These are phyloP conservation scores for Apophysomyces elegans DNA, from an alignment of 371 early-diverging fungal genomes.

Conservation along the genomic window DNA sequence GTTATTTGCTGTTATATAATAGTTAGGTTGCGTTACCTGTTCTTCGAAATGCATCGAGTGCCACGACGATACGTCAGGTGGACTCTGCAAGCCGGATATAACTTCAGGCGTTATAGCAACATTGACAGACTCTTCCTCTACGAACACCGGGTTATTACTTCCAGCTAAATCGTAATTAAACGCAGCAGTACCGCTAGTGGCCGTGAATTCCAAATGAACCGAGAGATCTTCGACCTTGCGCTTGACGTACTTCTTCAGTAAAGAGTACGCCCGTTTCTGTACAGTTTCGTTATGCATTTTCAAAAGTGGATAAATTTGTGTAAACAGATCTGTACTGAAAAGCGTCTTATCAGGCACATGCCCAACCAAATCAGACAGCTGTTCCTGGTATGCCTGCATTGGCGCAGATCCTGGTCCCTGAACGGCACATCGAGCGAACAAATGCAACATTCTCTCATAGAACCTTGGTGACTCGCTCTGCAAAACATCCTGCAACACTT, in stretches of 20 bases:
- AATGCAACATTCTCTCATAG: slow-evolving; percentile 14
- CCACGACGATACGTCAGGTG: slow-evolving; percentile 35
- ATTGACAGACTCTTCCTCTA: slow-evolving; percentile 26
- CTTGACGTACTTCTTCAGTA: slow-evolving; percentile 43
- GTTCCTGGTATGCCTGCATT: slow-evolving; percentile 29
- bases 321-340: slow-evolving; percentile 16
- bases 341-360: slow-evolving; percentile 38
- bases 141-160: background rate
- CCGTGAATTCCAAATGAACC: slow-evolving; percentile 52
- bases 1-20: background rate
- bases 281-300: slow-evolving; percentile 33
- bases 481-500: slow-evolving; percentile 6
- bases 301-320: slow-evolving; percentile 15
- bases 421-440: slow-evolving; percentile 18
- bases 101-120: slow-evolving; percentile 26
- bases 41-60: slow-evolving; percentile 23
- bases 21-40: slow-evolving; percentile 13
- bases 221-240: slow-evolving; percentile 51
- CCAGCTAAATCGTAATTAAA: background rate
- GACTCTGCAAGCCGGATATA: slow-evolving; percentile 25
- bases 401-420: background rate
- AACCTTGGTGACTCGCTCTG: slow-evolving; percentile 12
- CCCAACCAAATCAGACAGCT: slow-evolving; percentile 34
- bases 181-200: slow-evolving; percentile 25
- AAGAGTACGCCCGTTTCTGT: slow-evolving; percentile 52